phyloP scores from a whole-genome alignment of 352 stramenopile species.

The Pythium aquatile region DNA sequence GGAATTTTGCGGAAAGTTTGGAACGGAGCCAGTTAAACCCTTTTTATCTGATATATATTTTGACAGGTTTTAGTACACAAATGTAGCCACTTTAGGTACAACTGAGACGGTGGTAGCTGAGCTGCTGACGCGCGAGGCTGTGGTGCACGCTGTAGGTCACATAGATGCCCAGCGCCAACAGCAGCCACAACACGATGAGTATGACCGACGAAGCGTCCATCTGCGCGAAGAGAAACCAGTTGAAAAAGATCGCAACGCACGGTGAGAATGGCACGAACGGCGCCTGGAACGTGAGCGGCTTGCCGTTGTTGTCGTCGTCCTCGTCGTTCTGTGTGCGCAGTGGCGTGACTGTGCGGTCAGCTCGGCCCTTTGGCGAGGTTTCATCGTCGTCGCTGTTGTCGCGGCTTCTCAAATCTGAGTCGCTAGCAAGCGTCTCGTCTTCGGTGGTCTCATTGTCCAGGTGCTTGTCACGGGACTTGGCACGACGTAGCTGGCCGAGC shows the following conservation, averaged over 20 bases:
- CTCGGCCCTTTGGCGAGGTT: not conserved
- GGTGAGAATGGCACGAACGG: conserved; percentile 74
- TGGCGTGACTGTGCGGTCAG: not conserved
- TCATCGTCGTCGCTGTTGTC: conserved; percentile 18
- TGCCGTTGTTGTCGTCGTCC: conserved; percentile 35
- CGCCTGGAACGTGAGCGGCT: conserved; percentile 50
- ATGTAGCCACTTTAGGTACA: conserved; percentile 10
- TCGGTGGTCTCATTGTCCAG: conserved; percentile 16
- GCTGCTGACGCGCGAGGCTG: conserved; percentile 70
- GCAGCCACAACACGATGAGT: conserved; percentile 66
- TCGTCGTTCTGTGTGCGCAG: conserved; percentile 4
- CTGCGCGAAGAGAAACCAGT: conserved; percentile 86
- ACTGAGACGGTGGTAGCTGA: conserved; percentile 51
- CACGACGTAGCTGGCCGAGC: conserved; percentile 10
- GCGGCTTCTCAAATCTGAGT: conserved; percentile 21
- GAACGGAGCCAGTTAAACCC: not conserved
- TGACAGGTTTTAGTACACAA: not conserved
- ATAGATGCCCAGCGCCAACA: conserved; percentile 67
- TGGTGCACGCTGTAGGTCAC: conserved; percentile 68
- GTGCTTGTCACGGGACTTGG: conserved; percentile 14
- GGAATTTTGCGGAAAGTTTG: not conserved
- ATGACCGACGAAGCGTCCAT: conserved; percentile 65
- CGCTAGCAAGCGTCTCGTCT: conserved; percentile 20
- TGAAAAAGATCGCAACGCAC: conserved; percentile 86
- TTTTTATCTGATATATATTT: not conserved